phyloP scores from a whole-genome alignment of 768 basidiomycete species.

The Termitomyces sp. region DNA sequence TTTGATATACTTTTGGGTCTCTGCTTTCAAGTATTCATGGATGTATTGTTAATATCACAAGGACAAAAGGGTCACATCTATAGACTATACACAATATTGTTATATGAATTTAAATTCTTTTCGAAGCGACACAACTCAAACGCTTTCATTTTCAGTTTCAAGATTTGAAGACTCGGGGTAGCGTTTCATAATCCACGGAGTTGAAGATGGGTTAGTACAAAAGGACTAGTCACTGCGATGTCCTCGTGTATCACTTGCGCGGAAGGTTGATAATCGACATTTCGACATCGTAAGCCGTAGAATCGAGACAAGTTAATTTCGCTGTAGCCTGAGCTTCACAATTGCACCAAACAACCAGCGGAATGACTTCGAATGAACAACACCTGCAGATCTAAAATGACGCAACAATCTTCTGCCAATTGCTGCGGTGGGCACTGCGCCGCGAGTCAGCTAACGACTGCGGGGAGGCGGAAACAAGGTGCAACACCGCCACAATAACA shows the following conservation, averaged over 20 bases:
- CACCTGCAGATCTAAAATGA: background rate
- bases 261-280: background rate
- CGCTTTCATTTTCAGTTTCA: too few species aligned
- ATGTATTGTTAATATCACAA: background rate
- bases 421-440: constrained; percentile 7
- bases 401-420: background rate
- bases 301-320: background rate
- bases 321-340: too few species aligned
- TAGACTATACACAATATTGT: background rate
- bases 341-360: background rate
- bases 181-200: background rate
- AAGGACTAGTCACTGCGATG: background rate
- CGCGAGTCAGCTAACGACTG: background rate
- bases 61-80: background rate
- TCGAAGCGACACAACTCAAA: too few species aligned
- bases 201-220: background rate
- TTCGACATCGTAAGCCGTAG: background rate
- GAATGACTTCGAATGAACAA: too few species aligned
- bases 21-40: background rate
- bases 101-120: background rate
- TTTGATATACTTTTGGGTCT: constrained; percentile 11
- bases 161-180: too few species aligned
- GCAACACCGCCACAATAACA: constrained; percentile 11
- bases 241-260: too few species aligned
- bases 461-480: background rate